A percentile compares a stretch with the other conserved stretches of the same genome.
Conservation (phyloP, 179 eudicot genomes). For the Sideroxylon spinosum region DNA sequence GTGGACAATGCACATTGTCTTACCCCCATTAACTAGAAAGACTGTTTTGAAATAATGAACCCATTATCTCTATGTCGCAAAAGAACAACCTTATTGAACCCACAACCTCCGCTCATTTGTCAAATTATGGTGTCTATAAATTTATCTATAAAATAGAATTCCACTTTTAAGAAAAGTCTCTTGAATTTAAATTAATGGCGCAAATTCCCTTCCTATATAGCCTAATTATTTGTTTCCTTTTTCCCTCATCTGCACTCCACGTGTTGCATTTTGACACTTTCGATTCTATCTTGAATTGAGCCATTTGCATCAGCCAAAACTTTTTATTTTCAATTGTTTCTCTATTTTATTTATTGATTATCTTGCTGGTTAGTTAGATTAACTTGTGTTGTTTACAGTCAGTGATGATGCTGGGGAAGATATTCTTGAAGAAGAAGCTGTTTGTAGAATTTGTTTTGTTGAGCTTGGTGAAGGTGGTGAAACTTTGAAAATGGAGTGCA, state of each 20-base stretch:
- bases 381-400: constrained; percentile 14
- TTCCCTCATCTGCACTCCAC: background rate
- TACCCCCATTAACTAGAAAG: no score
- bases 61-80: no score
- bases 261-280: background rate
- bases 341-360: background rate
- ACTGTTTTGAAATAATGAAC: no score
- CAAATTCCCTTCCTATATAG: background rate
- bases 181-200: background rate
- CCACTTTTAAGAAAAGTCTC: background rate
- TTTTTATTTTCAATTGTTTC: background rate
- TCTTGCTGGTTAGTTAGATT: background rate
- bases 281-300: background rate
- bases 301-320: constrained; percentile 6
- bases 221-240: background rate
- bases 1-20: no score
- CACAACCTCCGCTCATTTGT: background rate
- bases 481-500: constrained; percentile 60
- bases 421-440: constrained; percentile 93
- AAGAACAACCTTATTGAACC: no score
- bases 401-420: constrained; percentile 54
- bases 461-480: constrained; percentile 80
- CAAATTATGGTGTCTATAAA: background rate
- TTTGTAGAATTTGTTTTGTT: constrained; percentile 84
- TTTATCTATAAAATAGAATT: background rate